Conservation (phyloP, 768 basidiomycete species). For the Lentinus brumalis region DNA sequence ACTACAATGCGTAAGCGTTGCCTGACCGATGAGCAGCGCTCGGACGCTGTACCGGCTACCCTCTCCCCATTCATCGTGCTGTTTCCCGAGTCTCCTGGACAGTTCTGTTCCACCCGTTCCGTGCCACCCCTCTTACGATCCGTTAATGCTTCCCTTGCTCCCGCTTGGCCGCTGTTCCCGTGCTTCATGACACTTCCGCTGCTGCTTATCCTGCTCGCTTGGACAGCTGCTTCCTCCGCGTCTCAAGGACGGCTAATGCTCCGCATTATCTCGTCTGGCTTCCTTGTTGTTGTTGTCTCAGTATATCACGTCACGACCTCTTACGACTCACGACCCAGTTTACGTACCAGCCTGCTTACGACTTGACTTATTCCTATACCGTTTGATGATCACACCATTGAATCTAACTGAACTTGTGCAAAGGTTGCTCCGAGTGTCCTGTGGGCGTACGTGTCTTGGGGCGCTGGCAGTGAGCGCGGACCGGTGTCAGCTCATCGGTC, state of each 20-base stretch:
- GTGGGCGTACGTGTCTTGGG: not conserved
- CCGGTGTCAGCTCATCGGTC: not conserved
- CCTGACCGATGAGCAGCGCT: slow-evolving; percentile 14
- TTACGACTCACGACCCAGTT: slow-evolving; percentile 29
- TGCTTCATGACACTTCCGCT: slow-evolving; percentile 6
- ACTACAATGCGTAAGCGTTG: slow-evolving; percentile 50
- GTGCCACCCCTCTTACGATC: slow-evolving; percentile 12
- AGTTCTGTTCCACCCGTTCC: slow-evolving; percentile 11
- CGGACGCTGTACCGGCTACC: slow-evolving; percentile 10
- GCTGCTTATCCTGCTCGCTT: not conserved
- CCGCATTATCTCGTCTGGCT: slow-evolving; percentile 13
- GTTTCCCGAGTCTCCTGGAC: slow-evolving; percentile 8
- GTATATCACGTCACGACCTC: slow-evolving; percentile 24
- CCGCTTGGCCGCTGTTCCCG: slow-evolving; percentile 4
- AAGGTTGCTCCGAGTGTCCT: not conserved
- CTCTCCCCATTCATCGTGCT: slow-evolving; percentile 19
- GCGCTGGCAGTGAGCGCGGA: not conserved
- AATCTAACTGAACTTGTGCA: slow-evolving; percentile 6
- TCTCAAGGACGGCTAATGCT: slow-evolving; percentile 13
- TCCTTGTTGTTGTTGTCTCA: slow-evolving; percentile 11
- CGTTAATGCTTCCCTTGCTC: slow-evolving; percentile 8
- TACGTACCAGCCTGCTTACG: slow-evolving; percentile 23
- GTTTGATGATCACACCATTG: slow-evolving; percentile 16
- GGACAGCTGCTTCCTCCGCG: slow-evolving; percentile 15
- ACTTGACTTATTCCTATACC: slow-evolving; percentile 30